A percentile compares a stretch with the other conserved stretches of the same genome.
phyloP scores from a whole-genome alignment of 805 yeast species.

The Zygoascus flipseniorum region DNA sequence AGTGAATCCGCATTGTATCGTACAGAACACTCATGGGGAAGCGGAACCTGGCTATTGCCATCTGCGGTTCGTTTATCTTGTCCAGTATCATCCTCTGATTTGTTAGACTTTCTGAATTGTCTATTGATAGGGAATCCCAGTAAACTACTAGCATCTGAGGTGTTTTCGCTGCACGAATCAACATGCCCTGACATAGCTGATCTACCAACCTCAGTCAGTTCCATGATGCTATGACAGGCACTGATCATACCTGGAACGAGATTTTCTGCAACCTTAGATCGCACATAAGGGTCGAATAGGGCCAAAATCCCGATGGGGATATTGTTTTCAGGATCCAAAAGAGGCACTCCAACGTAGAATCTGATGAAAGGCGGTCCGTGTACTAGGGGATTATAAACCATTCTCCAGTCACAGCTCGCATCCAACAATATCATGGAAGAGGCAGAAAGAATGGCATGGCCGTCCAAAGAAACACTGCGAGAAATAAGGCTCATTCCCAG shows the following conservation, averaged over 20 bases:
- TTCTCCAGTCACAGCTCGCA: conserved; percentile 66
- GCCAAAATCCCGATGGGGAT: conserved; percentile 50
- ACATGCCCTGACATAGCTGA: conserved; percentile 4
- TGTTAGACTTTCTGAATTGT: background rate
- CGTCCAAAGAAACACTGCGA: conserved; percentile 53
- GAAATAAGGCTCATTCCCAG: conserved; percentile 44
- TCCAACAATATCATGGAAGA: conserved; percentile 48
- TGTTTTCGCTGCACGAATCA: conserved; percentile 3
- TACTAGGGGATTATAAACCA: conserved; percentile 53
- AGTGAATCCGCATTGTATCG: conserved; percentile 8
- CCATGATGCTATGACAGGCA: conserved; percentile 12
- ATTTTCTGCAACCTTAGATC: conserved; percentile 9
- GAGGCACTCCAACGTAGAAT: conserved; percentile 61
- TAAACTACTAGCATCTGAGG: background rate
- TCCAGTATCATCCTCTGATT: background rate
- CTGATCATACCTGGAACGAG: conserved; percentile 12
- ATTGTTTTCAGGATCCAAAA: conserved; percentile 29
- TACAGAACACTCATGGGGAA: conserved; percentile 3
- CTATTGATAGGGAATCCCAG: background rate
- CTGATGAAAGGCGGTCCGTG: conserved; percentile 49
- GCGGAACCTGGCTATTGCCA: background rate
- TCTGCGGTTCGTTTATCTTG: background rate
- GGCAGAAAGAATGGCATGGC: conserved; percentile 55
- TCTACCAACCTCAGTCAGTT: conserved; percentile 5
- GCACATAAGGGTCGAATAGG: conserved; percentile 39